A percentile compares a stretch with the other conserved stretches of the same genome.
Evolutionary conservation across 164 flowering plant species (phyloP).

Genomic region (Tetracentron sinense): DNA sequence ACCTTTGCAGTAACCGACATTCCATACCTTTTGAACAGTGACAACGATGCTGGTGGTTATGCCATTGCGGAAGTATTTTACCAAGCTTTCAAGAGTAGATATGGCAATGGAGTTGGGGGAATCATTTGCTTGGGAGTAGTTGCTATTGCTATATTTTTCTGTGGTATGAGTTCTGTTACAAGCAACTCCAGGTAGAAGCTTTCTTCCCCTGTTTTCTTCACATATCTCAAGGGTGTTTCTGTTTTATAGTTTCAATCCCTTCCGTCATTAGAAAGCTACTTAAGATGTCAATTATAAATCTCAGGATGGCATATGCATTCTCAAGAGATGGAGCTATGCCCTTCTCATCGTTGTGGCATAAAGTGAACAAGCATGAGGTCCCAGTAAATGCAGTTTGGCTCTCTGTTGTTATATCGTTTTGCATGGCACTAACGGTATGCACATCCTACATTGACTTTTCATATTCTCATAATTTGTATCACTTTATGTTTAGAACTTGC

Average conservation of each 20-base stretch:
- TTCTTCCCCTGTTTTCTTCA: constrained; percentile 1
- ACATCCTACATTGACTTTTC: not conserved
- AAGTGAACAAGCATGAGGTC: constrained; percentile 83
- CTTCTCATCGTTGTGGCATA: constrained; percentile 79
- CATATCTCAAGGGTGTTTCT: not conserved
- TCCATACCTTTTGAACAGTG: constrained; percentile 53
- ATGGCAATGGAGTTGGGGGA: constrained; percentile 87
- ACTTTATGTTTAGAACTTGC: not conserved
- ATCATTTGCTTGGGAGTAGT: constrained; percentile 77
- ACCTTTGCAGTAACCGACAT: constrained; percentile 83
- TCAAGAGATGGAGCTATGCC: constrained; percentile 99
- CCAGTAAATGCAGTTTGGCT: constrained; percentile 93
- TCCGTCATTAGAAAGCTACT: not conserved
- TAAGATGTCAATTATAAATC: constrained; percentile 3
- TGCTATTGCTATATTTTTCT: constrained; percentile 86
- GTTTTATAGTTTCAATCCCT: not conserved
- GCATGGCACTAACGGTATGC: constrained; percentile 91
- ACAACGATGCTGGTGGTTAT: constrained; percentile 91
- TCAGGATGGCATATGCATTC: constrained; percentile 95
- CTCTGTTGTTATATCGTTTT: constrained; percentile 71
- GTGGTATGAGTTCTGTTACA: constrained; percentile 84
- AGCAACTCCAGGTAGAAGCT: constrained; percentile 80
- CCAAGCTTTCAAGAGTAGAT: constrained; percentile 71
- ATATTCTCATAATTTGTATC: not conserved
- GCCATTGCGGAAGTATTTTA: constrained; percentile 92